Base-by-base conservation (phyloP, 805 yeast species). In the Suhomyces tanzawaensis region DNA sequence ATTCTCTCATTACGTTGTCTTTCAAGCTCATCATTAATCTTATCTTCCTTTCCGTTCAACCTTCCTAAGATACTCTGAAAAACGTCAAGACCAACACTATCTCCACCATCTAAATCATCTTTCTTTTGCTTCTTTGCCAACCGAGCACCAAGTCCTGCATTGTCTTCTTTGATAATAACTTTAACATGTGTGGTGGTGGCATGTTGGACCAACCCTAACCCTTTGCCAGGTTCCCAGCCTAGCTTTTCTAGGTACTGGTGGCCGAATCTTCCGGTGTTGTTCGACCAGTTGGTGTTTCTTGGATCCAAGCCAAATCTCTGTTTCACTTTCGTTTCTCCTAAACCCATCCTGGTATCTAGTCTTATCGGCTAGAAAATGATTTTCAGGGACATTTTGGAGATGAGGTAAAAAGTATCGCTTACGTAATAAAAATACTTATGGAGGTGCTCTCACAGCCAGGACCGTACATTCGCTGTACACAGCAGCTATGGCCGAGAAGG, bases 201-300 rank as follows among this genome's bases (percentile, higher is more conserved):
- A 53, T 81, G 77, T 14, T 60, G 59, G 1, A 76, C 81, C 34
- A 77, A 58, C 2, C 99, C 99, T 15, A 91, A 72, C 6, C 98
- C 98, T 45, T 70, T 66, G 14, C 99, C 99, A 2, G 95, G 95
- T 36, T 70, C 74, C 99, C 99, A 91, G 13, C 99, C 99, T 55
- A 82, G 68, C 48, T 78, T 82, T 45, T 79, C 79, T 42, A 91
- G 60, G 60, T 89, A 89, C 52, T 83, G 78, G 58, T 85, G 96
- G 0, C 99, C 99, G 54, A 91, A 91, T 36, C 96, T 66, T 3
- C 71, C 69, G 0, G 82, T 79, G 52, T 87, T 86, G 55, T 88
- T 88, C 18, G 96, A 83, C 99, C 99, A 91, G 44, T 80, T 76
- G 1, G 96, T 90, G 55, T 91, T 91, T 55, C 98, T 71, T 13